These are phyloP conservation scores for Sophora flavescens DNA, from an alignment of 306 rosid genomes.

Conservation along the genomic window DNA sequence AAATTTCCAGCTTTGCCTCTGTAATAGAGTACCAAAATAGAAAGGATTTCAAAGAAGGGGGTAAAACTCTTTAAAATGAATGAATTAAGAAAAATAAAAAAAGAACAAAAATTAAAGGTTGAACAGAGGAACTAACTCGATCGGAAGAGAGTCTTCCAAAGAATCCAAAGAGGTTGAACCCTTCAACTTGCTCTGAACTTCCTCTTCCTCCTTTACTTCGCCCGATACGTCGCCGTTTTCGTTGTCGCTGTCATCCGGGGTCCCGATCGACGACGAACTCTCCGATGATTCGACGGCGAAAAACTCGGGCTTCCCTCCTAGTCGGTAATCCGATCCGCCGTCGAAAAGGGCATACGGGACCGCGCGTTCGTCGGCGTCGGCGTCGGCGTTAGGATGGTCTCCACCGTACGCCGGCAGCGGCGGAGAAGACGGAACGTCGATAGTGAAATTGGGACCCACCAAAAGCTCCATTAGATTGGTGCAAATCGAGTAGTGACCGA, in stretches of 20 bases:
- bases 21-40: background rate
- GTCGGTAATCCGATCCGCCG: slow-evolving; percentile 39
- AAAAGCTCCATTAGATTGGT: slow-evolving; percentile 60
- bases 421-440: slow-evolving; percentile 53
- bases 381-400: background rate
- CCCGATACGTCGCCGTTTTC: slow-evolving; percentile 25
- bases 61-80: background rate
- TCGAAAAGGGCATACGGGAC: background rate
- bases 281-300: slow-evolving; percentile 48
- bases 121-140: slow-evolving; percentile 61
- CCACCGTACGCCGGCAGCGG: slow-evolving; percentile 29
- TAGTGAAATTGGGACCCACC: slow-evolving; percentile 58
- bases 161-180: slow-evolving; percentile 61
- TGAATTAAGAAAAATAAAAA: background rate
- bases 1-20: no score
- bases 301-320: background rate
- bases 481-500: background rate
- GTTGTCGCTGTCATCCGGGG: slow-evolving; percentile 64
- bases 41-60: background rate
- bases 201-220: slow-evolving; percentile 43
- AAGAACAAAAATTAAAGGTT: background rate
- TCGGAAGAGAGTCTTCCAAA: slow-evolving; percentile 82
- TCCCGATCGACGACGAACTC: slow-evolving; percentile 82
- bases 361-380: slow-evolving; percentile 8
- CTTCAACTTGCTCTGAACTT: slow-evolving; percentile 59